Evolutionary conservation across 805 yeast genomes (phyloP).

Genomic region (Schizosaccharomyces osmophilus): DNA sequence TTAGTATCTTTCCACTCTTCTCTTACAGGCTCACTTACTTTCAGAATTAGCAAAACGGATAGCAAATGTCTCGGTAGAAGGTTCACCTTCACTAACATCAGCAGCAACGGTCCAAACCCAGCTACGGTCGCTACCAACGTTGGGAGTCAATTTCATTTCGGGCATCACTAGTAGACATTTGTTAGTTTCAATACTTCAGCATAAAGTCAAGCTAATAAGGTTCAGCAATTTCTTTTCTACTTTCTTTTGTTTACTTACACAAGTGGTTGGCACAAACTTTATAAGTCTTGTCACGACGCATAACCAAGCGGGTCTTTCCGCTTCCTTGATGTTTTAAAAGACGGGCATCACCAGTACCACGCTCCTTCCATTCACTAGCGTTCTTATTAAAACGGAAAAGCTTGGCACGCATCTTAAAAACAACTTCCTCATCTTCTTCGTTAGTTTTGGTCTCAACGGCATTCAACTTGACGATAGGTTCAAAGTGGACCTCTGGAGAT

Average conservation of each 20-base stretch:
- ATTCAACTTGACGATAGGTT: conserved; percentile 84
- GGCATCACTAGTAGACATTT: conserved; percentile 7
- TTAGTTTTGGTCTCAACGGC: conserved; percentile 90
- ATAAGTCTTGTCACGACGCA: conserved; percentile 97
- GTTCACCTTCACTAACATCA: conserved; percentile 82
- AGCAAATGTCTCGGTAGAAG: conserved; percentile 91
- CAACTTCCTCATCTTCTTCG: conserved; percentile 69
- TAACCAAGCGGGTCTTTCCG: conserved; percentile 65
- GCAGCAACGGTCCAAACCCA: conserved; percentile 95
- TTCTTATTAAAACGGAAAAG: conserved; percentile 50
- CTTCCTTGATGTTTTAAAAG: conserved; percentile 71
- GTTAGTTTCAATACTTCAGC: not conserved
- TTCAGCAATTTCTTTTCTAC: not conserved
- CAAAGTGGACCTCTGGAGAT: conserved; percentile 74
- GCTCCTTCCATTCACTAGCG: conserved; percentile 85
- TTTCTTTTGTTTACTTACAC: conserved; percentile 17
- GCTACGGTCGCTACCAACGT: conserved; percentile 90
- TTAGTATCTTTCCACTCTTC: not conserved
- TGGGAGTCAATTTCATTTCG: conserved; percentile 37
- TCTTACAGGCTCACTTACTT: conserved; percentile 7
- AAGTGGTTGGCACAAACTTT: conserved; percentile 95
- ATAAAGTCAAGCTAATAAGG: not conserved
- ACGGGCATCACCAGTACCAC: conserved; percentile 97
- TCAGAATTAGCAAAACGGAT: conserved; percentile 49
- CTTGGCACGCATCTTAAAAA: conserved; percentile 77